phyloP scores from a whole-genome alignment of 148 eudicot species.

The Arctostaphylos glauca region DNA sequence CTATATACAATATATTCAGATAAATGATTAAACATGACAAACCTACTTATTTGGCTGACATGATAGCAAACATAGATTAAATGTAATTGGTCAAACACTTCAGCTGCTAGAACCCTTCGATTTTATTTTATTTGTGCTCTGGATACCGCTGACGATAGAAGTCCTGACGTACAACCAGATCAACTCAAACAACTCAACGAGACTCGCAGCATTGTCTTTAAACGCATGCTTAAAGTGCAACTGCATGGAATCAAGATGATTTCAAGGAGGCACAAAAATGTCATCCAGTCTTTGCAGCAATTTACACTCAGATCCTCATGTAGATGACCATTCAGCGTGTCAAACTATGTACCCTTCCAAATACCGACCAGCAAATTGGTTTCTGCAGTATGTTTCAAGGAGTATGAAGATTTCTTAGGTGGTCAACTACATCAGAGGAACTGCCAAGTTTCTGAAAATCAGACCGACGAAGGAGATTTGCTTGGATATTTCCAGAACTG shows the following conservation, averaged over 20 bases:
- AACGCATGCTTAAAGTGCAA: neutral
- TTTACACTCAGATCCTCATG: neutral
- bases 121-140: neutral
- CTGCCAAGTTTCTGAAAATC: conserved; percentile 46
- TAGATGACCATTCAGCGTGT: neutral
- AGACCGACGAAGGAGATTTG: conserved; percentile 61
- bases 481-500: conserved; percentile 16
- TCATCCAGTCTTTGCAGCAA: neutral
- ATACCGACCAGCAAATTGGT: neutral
- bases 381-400: conserved; percentile 37
- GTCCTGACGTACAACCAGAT: neutral
- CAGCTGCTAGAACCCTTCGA: neutral
- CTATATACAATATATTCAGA: neutral
- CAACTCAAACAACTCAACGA: neutral
- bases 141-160: neutral
- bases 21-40: neutral
- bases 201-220: neutral
- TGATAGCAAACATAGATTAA: neutral
- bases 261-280: conserved; percentile 8
- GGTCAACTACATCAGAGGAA: conserved; percentile 61
- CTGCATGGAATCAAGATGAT: neutral
- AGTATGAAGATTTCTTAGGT: conserved; percentile 51
- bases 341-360: neutral
- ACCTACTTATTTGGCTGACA: neutral
- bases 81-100: neutral